Conservation (phyloP, 139 green algal genomes). For the Chlamydomonas eustigma region DNA sequence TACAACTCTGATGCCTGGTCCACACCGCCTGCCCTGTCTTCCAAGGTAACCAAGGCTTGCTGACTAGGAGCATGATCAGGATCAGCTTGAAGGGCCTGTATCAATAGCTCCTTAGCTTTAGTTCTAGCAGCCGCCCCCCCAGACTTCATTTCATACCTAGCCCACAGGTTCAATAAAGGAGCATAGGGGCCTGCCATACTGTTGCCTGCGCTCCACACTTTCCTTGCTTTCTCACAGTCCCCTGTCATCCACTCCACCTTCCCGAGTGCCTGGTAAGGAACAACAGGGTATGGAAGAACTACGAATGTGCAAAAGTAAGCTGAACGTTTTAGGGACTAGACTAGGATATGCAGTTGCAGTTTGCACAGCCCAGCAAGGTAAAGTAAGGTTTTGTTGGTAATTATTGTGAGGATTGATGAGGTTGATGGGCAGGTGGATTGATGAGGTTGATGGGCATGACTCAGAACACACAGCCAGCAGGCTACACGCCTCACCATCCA, state of each 20-base stretch:
- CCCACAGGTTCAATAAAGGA: slow-evolving; percentile 32
- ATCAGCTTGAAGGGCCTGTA: neutral
- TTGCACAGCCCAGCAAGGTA: too few relatives aligned
- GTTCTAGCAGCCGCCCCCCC: neutral
- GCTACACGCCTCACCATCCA: slow-evolving; percentile 51
- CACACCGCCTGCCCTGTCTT: neutral
- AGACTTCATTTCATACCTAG: slow-evolving; percentile 17
- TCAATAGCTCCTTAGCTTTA: neutral
- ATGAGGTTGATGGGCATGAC: too few relatives aligned
- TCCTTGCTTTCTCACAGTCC: slow-evolving; percentile 20
- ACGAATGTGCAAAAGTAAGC: too few relatives aligned
- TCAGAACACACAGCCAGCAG: too few relatives aligned
- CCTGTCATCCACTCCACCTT: slow-evolving; percentile 52
- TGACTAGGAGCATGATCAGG: neutral
- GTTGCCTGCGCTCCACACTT: slow-evolving; percentile 33
- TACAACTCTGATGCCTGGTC: neutral
- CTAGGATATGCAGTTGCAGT: too few relatives aligned
- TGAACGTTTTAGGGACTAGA: too few relatives aligned
- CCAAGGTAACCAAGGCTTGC: neutral
- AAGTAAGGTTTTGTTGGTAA: too few relatives aligned
- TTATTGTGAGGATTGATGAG: too few relatives aligned
- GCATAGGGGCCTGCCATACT: slow-evolving; percentile 13
- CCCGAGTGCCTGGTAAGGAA: slow-evolving; percentile 23
- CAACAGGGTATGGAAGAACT: too few relatives aligned
- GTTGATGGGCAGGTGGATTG: too few relatives aligned